Conservation (phyloP, 805 yeast genomes). For the Candida alai region DNA sequence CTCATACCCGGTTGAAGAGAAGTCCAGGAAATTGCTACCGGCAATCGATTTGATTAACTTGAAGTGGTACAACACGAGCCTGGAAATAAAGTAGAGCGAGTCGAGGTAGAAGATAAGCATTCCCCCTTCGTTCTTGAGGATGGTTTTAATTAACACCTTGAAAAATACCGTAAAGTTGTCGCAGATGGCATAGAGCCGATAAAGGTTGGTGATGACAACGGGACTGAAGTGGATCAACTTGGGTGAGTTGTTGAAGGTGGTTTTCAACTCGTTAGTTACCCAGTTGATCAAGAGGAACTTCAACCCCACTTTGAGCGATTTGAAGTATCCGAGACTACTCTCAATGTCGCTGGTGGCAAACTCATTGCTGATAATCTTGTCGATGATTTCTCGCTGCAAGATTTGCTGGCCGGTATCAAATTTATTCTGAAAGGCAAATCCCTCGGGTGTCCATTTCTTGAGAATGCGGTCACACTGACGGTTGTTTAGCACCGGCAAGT, state of each 20-base stretch:
- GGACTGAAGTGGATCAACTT: conserved; percentile 35
- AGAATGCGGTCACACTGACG: conserved; percentile 55
- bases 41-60: conserved; percentile 32
- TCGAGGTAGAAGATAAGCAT: conserved; percentile 41
- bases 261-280: conserved; percentile 42
- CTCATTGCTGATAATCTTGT: conserved; percentile 22
- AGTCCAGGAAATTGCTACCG: conserved; percentile 16
- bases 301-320: conserved; percentile 36
- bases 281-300: conserved; percentile 46
- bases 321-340: conserved; percentile 13
- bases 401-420: conserved; percentile 37
- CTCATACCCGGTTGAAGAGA: conserved; percentile 24
- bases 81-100: conserved; percentile 31
- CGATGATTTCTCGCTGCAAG: conserved; percentile 29
- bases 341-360: conserved; percentile 12
- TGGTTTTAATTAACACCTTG: conserved; percentile 28
- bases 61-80: conserved; percentile 28
- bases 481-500: conserved; percentile 52
- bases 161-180: conserved; percentile 40
- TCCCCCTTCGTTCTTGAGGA: conserved; percentile 37
- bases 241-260: conserved; percentile 28
- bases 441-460: conserved; percentile 41
- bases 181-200: conserved; percentile 32
- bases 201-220: conserved; percentile 25
- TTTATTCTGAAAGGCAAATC: conserved; percentile 25